Evolutionary conservation across 129 eudicot genomes (phyloP).

Genomic region (Silybum marianum): DNA sequence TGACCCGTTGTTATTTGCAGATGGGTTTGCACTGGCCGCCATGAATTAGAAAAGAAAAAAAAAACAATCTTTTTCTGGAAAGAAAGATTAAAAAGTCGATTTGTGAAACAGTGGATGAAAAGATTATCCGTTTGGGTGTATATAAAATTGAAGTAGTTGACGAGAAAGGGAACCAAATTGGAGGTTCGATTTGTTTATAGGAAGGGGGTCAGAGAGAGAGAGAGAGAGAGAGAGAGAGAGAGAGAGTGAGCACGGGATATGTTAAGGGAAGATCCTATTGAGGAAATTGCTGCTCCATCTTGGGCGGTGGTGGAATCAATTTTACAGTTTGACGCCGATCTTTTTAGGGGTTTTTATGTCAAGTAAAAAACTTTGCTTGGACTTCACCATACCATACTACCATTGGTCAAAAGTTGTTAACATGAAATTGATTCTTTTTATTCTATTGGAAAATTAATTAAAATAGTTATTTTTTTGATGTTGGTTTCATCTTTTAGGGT

Average conservation of each 20-base stretch:
- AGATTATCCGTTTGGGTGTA: conserved; percentile 23
- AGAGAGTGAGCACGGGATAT: conserved; percentile 15
- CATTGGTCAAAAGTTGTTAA: too few relatives aligned
- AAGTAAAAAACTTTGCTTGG: too few relatives aligned
- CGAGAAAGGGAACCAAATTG: not conserved
- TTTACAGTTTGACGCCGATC: conserved; percentile 3
- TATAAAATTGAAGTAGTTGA: conserved; percentile 28
- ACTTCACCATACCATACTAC: too few relatives aligned
- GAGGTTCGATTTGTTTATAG: conserved; percentile 19
- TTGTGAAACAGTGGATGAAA: not conserved
- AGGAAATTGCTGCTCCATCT: not conserved
- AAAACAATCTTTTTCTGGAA: not conserved
- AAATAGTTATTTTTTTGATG: too few relatives aligned
- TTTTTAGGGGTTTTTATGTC: not conserved
- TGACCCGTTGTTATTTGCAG: conserved; percentile 50
- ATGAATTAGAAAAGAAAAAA: conserved; percentile 23
- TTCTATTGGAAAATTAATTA: too few relatives aligned
- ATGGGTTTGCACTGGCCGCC: conserved; percentile 82
- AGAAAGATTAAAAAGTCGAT: not conserved
- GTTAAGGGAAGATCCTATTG: conserved; percentile 19
- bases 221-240: conserved; percentile 2
- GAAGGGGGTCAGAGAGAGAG: not conserved
- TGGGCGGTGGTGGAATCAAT: conserved; percentile 29
- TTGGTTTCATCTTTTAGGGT: too few relatives aligned
- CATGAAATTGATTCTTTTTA: too few relatives aligned